Base-by-base conservation (phyloP, 768 basidiomycete species). In the Crepidotus variabilis region DNA sequence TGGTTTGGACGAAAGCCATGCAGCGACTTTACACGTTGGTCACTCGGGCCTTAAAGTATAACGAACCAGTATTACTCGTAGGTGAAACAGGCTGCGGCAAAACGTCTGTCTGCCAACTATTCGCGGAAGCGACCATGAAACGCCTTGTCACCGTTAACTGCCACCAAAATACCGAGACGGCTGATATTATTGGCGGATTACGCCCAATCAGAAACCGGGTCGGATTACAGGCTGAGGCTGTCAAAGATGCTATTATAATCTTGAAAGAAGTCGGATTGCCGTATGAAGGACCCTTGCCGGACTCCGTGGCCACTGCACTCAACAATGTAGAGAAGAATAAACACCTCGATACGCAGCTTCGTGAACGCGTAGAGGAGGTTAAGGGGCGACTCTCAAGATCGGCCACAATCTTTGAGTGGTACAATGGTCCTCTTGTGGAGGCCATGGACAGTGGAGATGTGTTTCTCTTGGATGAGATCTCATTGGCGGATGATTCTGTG, bases 41-140 rank as follows among this genome's bases (percentile, higher is more conserved):
- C 23, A 82, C 87, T 24, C 83, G 90, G n/a, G 94, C 94, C 2
- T 71, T 98, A 50, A 84, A 82, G 47, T 92, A 88, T 72, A 90
- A 97, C 64, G 97, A 99, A 67, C 97, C 97, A 0, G 87, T 98
- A 46, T 78, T 98, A 18, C 80, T 99, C 24, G 96, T 99, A 10
- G 97, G 97, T 0, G 96, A 98, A 71, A 98, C 97, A 0, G 97
- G 97, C 13, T 91, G 90, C 2, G 97, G 97, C 14, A 99, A 99
- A 73, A 99, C 97, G 0, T 97, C 96, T 0, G 88, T 98, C 39
- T 98, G 96, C 66, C 93, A 98, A 66, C 74, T 94, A 4, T 88
- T 89, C 61, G 90, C 97, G 0, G 80, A 86, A 46, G 84, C 84
- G 1, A 72, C 81, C 21, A 71, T 71, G 22, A 84, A 84, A 64